Percentiles rank a stretch among this genome's conserved stretches.
Evolutionary conservation across 2,329 filamentous ascomycete species (phyloP).

Genomic region (Paracoccidioides brasiliensis): DNA sequence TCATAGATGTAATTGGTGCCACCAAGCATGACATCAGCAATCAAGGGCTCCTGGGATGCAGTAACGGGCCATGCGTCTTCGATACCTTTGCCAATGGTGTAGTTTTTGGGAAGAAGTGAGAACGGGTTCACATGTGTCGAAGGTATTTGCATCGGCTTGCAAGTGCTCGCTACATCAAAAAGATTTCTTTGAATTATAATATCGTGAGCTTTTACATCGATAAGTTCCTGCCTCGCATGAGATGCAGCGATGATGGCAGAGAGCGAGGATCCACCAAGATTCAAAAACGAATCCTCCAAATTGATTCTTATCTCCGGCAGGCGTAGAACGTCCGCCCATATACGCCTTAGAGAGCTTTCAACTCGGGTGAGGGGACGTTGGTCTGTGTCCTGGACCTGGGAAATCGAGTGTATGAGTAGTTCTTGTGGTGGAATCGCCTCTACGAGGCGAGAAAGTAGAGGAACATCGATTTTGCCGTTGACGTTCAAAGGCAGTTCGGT

Average conservation of each 20-base stretch:
- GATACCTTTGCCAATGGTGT: not conserved
- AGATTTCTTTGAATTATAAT: constrained; percentile 5
- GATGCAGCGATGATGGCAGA: constrained; percentile 7
- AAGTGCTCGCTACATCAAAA: not conserved
- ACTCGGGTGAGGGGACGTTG: not conserved
- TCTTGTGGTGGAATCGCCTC: not conserved
- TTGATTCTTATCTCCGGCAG: constrained; percentile 4
- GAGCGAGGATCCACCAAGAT: constrained; percentile 9
- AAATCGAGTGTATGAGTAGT: not conserved
- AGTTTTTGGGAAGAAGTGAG: not conserved
- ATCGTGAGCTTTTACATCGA: constrained; percentile 5
- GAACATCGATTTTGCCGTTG: constrained; percentile 1
- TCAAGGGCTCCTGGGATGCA: not conserved
- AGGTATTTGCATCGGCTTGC: not conserved
- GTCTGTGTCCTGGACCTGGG: not conserved
- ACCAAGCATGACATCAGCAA: not conserved
- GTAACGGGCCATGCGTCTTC: not conserved
- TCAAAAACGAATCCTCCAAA: constrained; percentile 6
- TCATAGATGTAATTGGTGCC: not conserved
- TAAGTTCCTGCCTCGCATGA: not conserved
- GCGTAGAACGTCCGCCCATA: constrained; percentile 2
- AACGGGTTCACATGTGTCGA: not conserved
- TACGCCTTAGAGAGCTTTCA: not conserved
- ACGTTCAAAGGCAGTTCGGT: not conserved
- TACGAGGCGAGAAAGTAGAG: not conserved